Base-by-base conservation (phyloP, 1,284 basidiomycete genomes). In the Serendipita sp. region DNA sequence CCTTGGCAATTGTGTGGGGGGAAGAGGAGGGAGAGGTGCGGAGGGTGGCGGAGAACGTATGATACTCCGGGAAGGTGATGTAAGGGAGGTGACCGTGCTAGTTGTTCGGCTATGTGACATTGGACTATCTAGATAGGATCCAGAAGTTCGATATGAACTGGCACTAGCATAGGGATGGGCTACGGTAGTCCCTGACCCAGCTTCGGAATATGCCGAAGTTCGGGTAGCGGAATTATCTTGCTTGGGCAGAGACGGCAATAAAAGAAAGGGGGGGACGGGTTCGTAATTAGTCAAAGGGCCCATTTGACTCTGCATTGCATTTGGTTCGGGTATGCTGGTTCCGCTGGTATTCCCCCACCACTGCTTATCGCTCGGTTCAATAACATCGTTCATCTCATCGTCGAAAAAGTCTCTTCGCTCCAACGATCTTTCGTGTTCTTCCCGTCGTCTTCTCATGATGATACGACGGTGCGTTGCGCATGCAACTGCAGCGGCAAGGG, bases 41-140 rank as follows among this genome's bases (percentile, higher is more conserved):
- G 53, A 58, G 32, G 53, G 53, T 6, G 53, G 53, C 32, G 53
- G 53, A 12, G 53, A 58, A 26, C 53, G 53, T n/a, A 35, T 35
- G 12, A n/a, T 32, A 10, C 32, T 32, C 4, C 53, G 53, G 22
- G 53, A 58, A n/a, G 32, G 17, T n/a, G 17, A 30, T n/a, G 53
- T n/a, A 10, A 34, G 10, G n/a, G n/a, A 22, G 45, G 45, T 49
- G 17, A 29, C 29, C 29, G 17, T 29, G 29, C 45, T 49, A 49
- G n/a, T 49, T 49, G 45, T 49, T 8, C 45, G 45, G n/a, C 29
- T 49, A 29, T 49, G 45, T 17, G 45, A 8, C 8, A n/a, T 29
- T 17, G n/a, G 45, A 6, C 6, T 49, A 8, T 49, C 45, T 17
- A 29, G 17, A 49, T 49, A 49, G 45, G 45, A 49, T 6, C 17